Evolutionary conservation across 2,329 filamentous ascomycete species (phyloP), one percentile per base, ranked within the genome.

Genomic region (Bretziella fagacearum): DNA sequence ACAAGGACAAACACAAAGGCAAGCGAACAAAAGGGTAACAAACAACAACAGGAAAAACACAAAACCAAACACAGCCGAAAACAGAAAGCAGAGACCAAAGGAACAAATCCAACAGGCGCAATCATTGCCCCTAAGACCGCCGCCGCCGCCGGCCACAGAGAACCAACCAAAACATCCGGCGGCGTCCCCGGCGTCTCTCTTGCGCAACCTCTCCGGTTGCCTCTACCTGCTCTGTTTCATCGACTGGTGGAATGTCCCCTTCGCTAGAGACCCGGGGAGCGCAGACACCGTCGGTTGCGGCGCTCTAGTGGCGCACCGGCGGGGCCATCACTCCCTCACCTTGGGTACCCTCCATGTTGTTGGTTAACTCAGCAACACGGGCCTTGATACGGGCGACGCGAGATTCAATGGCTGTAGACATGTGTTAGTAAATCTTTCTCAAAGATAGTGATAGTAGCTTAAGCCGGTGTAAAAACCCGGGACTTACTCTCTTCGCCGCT

Each of bases 371-470:
- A 45, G 91, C 91, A 50, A 98, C 91, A 52, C 91, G 81, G 51
- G 91, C 91, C 66, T 95, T 96, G 72, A 98, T 98, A 53, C 91
- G 83, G 42, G 91, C 91, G 51, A 96, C 91, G 54, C 91, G 84
- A 42, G 86, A 87, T 63, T 98, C 91, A 57, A 96, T 96, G 29
- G 87, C 85, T 93, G 55, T 27, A n/a, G 46, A 33, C 4, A 15
- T 10, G 11, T 1, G 52, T 63, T 39, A 62, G 59, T 25, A 42
- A n/a, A 29, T 18, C 6, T 17, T 3, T 20, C 3, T 4, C 27
- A 22, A 7, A 20, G 29, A 25, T 7, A 23, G 23, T n/a, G 4
- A 18, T 35, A 17, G n/a, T n/a, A 3, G 32, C 32, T 1, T 35
- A 35, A n/a, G 13, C 13, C 15, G 32, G 8, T 10, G 18, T n/a